A percentile compares a stretch with the other conserved stretches of the same genome.
Conservation (phyloP, 1,284 basidiomycete genomes). For the Malassezia caprae region DNA sequence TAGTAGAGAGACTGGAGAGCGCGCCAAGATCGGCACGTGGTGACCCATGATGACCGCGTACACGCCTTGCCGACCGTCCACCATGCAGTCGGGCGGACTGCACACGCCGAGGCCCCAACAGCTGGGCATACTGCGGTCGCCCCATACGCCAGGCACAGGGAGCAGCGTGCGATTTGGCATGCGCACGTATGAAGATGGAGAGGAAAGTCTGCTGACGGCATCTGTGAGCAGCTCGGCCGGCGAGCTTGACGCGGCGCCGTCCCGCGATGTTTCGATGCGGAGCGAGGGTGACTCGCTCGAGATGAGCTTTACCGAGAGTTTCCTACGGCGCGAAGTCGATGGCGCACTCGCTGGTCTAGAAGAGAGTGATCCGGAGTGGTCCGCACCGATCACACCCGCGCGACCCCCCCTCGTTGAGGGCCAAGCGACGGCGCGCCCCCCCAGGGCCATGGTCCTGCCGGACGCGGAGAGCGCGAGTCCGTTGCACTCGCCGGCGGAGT, state of each 20-base stretch:
- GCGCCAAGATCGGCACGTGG: too few relatives aligned
- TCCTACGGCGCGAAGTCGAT: slow-evolving; percentile 31
- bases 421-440: not conserved
- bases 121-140: slow-evolving; percentile 18
- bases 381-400: slow-evolving; percentile 14
- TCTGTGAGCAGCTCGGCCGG: slow-evolving; percentile 7
- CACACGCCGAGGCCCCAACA: slow-evolving; percentile 1
- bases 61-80: not conserved
- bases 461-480: slow-evolving; percentile 18
- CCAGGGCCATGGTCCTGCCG: not conserved
- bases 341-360: slow-evolving; percentile 28
- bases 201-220: slow-evolving; percentile 21
- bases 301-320: slow-evolving; percentile 38
- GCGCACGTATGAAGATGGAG: slow-evolving; percentile 25
- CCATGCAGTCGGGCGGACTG: slow-evolving; percentile 5
- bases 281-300: slow-evolving; percentile 18
- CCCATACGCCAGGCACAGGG: slow-evolving; percentile 21
- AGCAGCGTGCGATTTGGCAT: slow-evolving; percentile 22
- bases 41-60: too few relatives aligned
- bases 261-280: not conserved
- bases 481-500: not conserved
- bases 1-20: too few relatives aligned
- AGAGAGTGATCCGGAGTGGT: not conserved
- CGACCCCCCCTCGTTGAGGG: slow-evolving; percentile 4
- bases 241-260: not conserved